phyloP scores from a whole-genome alignment of 805 yeast species.

The Yamadazyma phyllophila region DNA sequence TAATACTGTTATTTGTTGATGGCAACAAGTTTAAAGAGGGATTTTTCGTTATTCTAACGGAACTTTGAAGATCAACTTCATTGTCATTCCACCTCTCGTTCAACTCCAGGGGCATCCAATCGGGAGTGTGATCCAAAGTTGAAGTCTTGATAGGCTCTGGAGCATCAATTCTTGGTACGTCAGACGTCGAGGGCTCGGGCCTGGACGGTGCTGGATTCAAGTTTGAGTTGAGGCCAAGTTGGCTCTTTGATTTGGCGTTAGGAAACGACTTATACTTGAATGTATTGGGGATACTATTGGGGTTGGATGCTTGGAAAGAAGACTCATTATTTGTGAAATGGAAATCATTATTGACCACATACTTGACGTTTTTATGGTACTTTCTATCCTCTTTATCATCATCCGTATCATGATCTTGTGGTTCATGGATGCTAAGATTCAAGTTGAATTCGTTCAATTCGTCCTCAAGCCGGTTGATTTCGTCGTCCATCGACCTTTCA shows the following conservation, averaged over 20 bases:
- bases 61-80: slow-evolving; percentile 14
- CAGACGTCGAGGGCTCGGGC: too few species aligned
- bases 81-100: slow-evolving; percentile 30
- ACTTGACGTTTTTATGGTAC: slow-evolving; percentile 34
- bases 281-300: slow-evolving; percentile 40
- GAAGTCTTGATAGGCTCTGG: slow-evolving; percentile 21
- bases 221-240: slow-evolving; percentile 17
- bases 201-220: not conserved
- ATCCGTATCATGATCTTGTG: not conserved
- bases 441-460: slow-evolving; percentile 12
- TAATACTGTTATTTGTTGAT: slow-evolving; percentile 9
- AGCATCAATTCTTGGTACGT: too few species aligned
- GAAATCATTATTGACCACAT: slow-evolving; percentile 33
- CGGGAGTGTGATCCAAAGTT: slow-evolving; percentile 31
- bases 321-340: slow-evolving; percentile 17
- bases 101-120: slow-evolving; percentile 44
- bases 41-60: slow-evolving; percentile 23
- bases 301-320: slow-evolving; percentile 7
- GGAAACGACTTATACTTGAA: slow-evolving; percentile 46
- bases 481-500: not conserved
- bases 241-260: slow-evolving; percentile 39
- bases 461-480: slow-evolving; percentile 1
- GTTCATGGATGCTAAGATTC: slow-evolving; percentile 5
- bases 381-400: slow-evolving; percentile 4
- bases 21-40: slow-evolving; percentile 11